Evolutionary conservation across 345 rosid genomes (phyloP).

Genomic region (Schrenkiella parvula): DNA sequence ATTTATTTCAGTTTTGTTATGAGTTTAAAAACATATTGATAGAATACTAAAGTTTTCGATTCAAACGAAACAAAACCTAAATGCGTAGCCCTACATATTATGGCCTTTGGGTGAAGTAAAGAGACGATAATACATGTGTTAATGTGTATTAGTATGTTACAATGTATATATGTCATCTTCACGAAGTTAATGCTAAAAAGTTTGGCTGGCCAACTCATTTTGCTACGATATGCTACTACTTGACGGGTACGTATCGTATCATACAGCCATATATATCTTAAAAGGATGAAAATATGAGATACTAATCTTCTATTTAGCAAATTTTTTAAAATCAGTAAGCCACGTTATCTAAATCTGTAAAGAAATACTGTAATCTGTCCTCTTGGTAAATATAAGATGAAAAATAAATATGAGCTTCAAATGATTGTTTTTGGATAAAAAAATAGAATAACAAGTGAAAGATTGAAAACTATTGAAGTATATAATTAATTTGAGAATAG

Average conservation of each 20-base stretch:
- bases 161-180: conserved; percentile 22
- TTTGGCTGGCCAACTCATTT: conserved; percentile 17
- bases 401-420: too few relatives aligned
- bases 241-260: background rate
- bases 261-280: background rate
- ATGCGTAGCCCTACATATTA: background rate
- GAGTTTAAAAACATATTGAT: background rate
- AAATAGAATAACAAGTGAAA: too few relatives aligned
- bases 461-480: too few relatives aligned
- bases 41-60: background rate
- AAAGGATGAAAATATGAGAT: background rate
- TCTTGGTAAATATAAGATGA: too few relatives aligned
- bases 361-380: too few relatives aligned
- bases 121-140: too few relatives aligned
- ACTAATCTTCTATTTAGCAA: background rate
- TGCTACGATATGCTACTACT: background rate
- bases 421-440: too few relatives aligned
- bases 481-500: background rate
- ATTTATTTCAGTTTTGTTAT: background rate
- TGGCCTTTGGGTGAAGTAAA: conserved; percentile 5
- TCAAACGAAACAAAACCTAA: background rate
- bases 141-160: too few relatives aligned
- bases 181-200: conserved; percentile 20
- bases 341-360: background rate
- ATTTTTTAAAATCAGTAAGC: background rate